These are phyloP conservation scores for Ramichloridium luteum DNA, from an alignment of 2,329 filamentous ascomycete genomes.

Conservation along the genomic window DNA sequence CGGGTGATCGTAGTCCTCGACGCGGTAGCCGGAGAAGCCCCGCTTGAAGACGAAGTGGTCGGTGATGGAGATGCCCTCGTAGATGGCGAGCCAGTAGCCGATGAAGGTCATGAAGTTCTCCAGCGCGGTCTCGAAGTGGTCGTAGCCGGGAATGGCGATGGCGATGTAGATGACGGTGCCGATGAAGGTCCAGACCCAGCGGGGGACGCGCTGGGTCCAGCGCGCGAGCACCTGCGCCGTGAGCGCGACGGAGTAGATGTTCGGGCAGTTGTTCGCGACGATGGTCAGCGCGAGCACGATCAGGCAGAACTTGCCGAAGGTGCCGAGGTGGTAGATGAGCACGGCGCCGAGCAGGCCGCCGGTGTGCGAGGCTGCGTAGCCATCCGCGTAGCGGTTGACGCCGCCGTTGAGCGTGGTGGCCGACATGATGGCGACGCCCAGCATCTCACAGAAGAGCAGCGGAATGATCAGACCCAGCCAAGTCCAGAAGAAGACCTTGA, in stretches of 20 bases:
- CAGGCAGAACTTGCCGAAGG: conserved; percentile 59
- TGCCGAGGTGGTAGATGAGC: conserved; percentile 49
- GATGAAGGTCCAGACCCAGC: conserved; percentile 54
- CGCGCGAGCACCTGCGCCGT: conserved; percentile 53
- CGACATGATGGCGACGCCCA: conserved; percentile 58
- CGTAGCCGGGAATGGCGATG: conserved; percentile 58
- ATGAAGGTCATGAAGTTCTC: conserved; percentile 53
- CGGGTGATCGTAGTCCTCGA: conserved; percentile 46
- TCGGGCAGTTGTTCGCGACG: conserved; percentile 36
- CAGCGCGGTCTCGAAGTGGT: conserved; percentile 50
- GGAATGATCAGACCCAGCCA: conserved; percentile 58
- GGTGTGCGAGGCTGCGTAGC: conserved; percentile 46
- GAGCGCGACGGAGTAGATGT: conserved; percentile 53
- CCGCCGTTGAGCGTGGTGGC: conserved; percentile 45
- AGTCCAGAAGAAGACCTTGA: conserved; percentile 56
- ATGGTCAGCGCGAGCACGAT: conserved; percentile 33
- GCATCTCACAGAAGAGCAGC: conserved; percentile 60
- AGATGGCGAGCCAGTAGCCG: conserved; percentile 65
- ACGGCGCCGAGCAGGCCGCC: conserved; percentile 57
- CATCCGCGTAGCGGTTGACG: conserved; percentile 42
- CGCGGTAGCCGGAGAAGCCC: conserved; percentile 47
- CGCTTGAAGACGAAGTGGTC: conserved; percentile 60
- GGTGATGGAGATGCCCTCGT: conserved; percentile 51
- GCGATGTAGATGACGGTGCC: conserved; percentile 53
- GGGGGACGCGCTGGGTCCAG: conserved; percentile 48